phyloP scores from a whole-genome alignment of 2,329 filamentous ascomycete genomes.

The Fusarium sp. region DNA sequence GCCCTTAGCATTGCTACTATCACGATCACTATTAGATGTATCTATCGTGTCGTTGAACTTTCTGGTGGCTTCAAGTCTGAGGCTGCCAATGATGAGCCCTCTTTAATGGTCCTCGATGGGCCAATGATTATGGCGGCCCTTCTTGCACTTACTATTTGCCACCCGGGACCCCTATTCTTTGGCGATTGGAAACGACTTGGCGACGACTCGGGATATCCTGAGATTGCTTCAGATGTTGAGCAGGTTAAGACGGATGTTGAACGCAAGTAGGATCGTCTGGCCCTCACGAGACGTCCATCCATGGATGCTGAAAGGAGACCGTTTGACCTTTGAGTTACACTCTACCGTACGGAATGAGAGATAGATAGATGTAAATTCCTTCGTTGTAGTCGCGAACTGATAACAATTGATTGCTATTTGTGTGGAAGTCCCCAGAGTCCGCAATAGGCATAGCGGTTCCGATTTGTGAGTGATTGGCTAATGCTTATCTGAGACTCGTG shows the following conservation, averaged over 20 bases:
- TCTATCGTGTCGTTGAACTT: conserved; percentile 34
- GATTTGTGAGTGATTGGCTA: neutral
- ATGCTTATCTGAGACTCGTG: neutral
- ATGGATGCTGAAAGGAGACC: neutral
- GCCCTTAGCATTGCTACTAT: neutral
- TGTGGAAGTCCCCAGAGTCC: neutral
- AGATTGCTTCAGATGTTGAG: neutral
- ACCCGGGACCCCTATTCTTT: conserved; percentile 15
- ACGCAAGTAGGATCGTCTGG: neutral
- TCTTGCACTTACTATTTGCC: conserved; percentile 20
- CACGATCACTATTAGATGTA: conserved; percentile 23
- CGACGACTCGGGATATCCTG: neutral
- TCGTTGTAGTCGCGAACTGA: no score
- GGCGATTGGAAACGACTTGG: neutral
- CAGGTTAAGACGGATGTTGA: neutral
- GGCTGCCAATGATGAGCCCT: conserved; percentile 31
- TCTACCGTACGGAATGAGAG: no score
- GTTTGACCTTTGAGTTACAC: neutral
- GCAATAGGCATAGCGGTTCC: neutral
- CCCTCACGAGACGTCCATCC: neutral
- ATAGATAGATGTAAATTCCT: neutral
- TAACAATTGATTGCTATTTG: neutral
- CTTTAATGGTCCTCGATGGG: conserved; percentile 37
- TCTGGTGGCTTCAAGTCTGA: conserved; percentile 30
- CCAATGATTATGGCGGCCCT: conserved; percentile 35